Base-by-base conservation (phyloP, 169 alveolate species). In the Eimeria maxima region DNA sequence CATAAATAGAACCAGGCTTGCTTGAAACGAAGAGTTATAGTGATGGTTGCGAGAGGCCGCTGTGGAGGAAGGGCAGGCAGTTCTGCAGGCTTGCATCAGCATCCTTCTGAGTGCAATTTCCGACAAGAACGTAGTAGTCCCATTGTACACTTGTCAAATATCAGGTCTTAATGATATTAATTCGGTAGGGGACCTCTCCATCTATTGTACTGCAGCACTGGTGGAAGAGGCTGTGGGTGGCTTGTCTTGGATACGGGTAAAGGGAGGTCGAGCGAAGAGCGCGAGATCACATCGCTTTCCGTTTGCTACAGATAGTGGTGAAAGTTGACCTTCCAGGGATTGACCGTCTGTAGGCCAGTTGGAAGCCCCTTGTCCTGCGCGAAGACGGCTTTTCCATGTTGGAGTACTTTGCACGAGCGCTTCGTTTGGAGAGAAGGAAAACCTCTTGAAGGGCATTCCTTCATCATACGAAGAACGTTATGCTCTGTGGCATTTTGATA, bases 371-470 rank as follows among this genome's bases (percentile, higher is more conserved):
- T 18, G 45, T 80, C 45, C 3, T 80, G 90, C 90, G 18, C 2
- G 27, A 24, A n/a, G 90, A 80, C 27, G 90, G 90, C 50, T 45
- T 69, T 4, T 80, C 47, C 47, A 13, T 80, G 18, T 80, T 80
- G 69, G 90, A 69, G n/a, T 13, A 80, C 24, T 80, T 80, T 20
- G 90, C 33, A 47, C 29, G 24, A 47, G 27, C n/a, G 42, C 45
- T 80, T 42, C 67, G 22, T 80, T 80, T 33, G 90, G 90, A 47
- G n/a, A 80, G 3, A 7, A 16, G 10, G 5, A n/a, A 27, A 6
- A 18, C 14, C 14, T 50, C 1, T 7, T 47, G 4, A 14, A 18
- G 24, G 29, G 50, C 42, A 4, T 6, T 4, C 2, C 27, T 16
- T 16, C 69, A 8, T 0, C 7, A 5, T 10, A 16, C 20, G n/a